Evolutionary conservation across 345 rosid species (phyloP).

Genomic region (Eucalyptus cloeziana): DNA sequence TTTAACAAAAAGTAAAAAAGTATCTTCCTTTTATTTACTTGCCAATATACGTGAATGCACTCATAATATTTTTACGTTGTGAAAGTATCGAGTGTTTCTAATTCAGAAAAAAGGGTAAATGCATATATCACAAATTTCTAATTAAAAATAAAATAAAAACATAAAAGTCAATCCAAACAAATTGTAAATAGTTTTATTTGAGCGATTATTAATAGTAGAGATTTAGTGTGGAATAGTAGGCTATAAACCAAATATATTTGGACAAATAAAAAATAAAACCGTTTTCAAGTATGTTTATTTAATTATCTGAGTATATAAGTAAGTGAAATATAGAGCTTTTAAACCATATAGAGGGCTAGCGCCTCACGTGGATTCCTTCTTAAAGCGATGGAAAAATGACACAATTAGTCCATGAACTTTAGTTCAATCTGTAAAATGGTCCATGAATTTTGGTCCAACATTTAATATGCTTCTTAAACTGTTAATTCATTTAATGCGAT

Average conservation of each 20-base stretch:
- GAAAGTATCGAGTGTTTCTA: not conserved
- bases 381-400: not conserved
- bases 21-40: not conserved
- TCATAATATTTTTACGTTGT: not conserved
- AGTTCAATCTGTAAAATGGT: too few relatives aligned
- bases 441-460: too few relatives aligned
- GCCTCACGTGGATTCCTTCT: not conserved
- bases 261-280: not conserved
- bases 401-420: too few relatives aligned
- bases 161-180: not conserved
- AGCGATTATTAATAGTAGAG: not conserved
- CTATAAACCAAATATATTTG: not conserved
- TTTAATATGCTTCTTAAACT: not conserved
- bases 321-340: not conserved
- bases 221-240: not conserved
- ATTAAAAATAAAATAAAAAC: not conserved
- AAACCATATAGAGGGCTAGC: not conserved
- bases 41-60: not conserved
- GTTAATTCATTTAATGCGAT: too few relatives aligned
- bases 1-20: not conserved
- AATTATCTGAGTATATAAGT: not conserved
- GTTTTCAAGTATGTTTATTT: not conserved
- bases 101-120: not conserved
- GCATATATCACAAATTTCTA: not conserved
- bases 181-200: not conserved